A percentile compares a stretch with the other conserved stretches of the same genome.
These are phyloP conservation scores for Nicotiana attenuata DNA, from an alignment of 257 asterid genomes.

Conservation along the genomic window DNA sequence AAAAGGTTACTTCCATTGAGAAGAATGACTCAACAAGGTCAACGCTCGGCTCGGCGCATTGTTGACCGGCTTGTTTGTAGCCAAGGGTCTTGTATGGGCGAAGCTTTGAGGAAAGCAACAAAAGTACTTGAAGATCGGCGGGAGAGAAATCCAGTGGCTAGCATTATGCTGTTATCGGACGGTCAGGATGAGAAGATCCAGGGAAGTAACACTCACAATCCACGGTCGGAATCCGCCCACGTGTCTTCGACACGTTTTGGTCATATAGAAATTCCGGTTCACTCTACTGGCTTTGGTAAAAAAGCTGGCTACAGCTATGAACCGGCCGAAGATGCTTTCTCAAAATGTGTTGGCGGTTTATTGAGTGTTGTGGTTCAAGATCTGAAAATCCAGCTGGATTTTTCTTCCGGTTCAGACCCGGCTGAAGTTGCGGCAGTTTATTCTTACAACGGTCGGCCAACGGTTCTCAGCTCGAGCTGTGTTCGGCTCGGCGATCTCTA, in stretches of 20 bases:
- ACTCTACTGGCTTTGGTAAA: slow-evolving; percentile 41
- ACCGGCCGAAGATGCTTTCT: slow-evolving; percentile 68
- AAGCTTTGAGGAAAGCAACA: slow-evolving; percentile 68
- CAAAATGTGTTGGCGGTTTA: slow-evolving; percentile 80
- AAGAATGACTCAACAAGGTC: slow-evolving; percentile 73
- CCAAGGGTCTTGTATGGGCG: slow-evolving; percentile 60
- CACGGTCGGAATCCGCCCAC: slow-evolving; percentile 26
- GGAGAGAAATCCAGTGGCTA: slow-evolving; percentile 76
- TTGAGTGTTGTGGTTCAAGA: slow-evolving; percentile 82
- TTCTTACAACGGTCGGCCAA: slow-evolving; percentile 48
- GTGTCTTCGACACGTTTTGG: slow-evolving; percentile 60
- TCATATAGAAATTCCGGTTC: slow-evolving; percentile 82
- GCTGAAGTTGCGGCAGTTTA: slow-evolving; percentile 72
- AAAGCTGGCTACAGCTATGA: slow-evolving; percentile 32
- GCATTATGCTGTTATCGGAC: slow-evolving; percentile 68
- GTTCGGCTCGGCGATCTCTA: slow-evolving; percentile 68
- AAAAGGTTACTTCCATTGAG: slow-evolving; percentile 52
- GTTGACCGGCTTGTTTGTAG: slow-evolving; percentile 59
- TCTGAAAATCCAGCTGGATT: slow-evolving; percentile 52
- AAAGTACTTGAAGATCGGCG: slow-evolving; percentile 78
- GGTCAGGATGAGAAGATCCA: slow-evolving; percentile 55
- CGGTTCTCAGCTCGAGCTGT: slow-evolving; percentile 41
- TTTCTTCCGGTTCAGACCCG: slow-evolving; percentile 67
- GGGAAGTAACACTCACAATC: slow-evolving; percentile 19
- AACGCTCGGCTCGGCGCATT: slow-evolving; percentile 50